phyloP scores from a whole-genome alignment of 768 basidiomycete genomes.

The Russula virescens region DNA sequence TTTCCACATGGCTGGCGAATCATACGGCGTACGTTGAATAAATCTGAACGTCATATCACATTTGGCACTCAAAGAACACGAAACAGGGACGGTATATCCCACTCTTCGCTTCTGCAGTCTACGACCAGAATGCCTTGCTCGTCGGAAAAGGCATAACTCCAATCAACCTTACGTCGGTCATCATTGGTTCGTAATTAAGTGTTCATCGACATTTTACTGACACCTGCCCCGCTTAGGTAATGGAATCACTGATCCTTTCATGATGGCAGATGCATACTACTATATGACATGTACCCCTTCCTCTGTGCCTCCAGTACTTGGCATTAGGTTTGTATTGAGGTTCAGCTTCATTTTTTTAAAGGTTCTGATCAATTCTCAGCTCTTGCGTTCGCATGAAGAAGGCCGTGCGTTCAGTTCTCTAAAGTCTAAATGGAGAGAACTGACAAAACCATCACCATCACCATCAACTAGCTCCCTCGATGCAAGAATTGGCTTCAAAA shows the following conservation, averaged over 20 bases:
- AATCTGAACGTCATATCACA: neutral
- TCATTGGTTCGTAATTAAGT: conserved; percentile 38
- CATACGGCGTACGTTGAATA: conserved; percentile 41
- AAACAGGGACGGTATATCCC: conserved; percentile 48
- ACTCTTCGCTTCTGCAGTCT: conserved; percentile 43
- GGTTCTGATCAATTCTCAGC: conserved; percentile 18
- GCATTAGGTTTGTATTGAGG: conserved; percentile 36
- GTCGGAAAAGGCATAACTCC: conserved; percentile 42
- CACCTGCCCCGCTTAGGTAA: conserved; percentile 35
- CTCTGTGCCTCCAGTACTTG: conserved; percentile 42
- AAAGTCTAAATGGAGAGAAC: neutral
- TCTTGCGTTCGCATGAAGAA: conserved; percentile 42
- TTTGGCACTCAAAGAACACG: neutral
- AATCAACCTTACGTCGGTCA: conserved; percentile 43
- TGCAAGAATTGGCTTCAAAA: conserved; percentile 38
- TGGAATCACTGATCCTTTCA: conserved; percentile 38
- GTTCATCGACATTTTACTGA: neutral
- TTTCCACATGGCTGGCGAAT: conserved; percentile 41
- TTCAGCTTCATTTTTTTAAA: neutral
- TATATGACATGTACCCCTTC: conserved; percentile 51
- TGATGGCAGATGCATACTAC: conserved; percentile 39
- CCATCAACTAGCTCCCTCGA: conserved; percentile 36
- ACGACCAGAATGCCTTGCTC: conserved; percentile 43
- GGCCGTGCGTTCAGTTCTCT: conserved; percentile 29
- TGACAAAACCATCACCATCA: neutral